These are phyloP conservation scores for Podospora anserina DNA, from an alignment of 495 filamentous ascomycete species.

Conservation along the genomic window DNA sequence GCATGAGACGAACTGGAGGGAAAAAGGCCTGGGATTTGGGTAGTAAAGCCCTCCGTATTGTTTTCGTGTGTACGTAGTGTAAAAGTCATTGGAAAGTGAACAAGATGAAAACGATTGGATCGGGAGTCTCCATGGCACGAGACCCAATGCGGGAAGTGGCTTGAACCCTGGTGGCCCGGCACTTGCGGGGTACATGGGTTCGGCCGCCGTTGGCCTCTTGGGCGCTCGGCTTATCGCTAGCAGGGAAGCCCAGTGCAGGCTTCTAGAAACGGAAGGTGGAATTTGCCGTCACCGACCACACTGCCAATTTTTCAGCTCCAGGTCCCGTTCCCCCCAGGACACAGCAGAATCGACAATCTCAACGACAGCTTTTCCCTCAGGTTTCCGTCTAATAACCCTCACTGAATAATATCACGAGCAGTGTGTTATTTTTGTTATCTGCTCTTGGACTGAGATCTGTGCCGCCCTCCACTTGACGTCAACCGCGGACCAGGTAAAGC, in stretches of 20 bases:
- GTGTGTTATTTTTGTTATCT: too few species aligned
- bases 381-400: too few species aligned
- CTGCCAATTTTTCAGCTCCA: neutral
- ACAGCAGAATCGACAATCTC: too few species aligned
- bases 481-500: too few species aligned
- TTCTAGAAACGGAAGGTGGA: constrained; percentile 17
- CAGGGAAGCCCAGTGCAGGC: neutral
- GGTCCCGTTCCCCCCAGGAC: too few species aligned
- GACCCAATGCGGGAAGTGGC: neutral
- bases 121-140: constrained; percentile 5
- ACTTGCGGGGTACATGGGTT: constrained; percentile 19
- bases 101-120: neutral
- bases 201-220: neutral
- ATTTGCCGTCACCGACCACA: constrained; percentile 3
- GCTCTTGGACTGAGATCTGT: too few species aligned
- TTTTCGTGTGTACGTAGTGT: neutral
- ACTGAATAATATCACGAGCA: too few species aligned
- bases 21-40: neutral
- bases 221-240: neutral
- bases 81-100: neutral
- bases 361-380: too few species aligned
- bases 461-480: too few species aligned
- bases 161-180: constrained; percentile 2
- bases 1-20: neutral
- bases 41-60: neutral